Base-by-base conservation (phyloP, 495 filamentous ascomycete genomes). In the Xylaria grammica region DNA sequence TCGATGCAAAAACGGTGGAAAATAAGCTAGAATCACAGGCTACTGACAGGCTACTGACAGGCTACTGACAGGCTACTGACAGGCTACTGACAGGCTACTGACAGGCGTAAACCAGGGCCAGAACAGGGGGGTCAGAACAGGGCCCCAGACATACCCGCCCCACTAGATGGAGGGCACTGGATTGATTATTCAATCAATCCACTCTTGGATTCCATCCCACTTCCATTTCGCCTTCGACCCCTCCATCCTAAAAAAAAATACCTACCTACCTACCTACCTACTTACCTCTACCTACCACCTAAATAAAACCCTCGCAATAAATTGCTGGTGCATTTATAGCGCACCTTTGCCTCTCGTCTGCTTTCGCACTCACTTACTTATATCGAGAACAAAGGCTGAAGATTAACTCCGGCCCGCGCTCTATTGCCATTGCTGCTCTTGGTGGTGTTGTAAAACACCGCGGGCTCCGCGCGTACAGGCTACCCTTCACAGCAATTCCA, bases 241-340 rank as follows among this genome's bases (percentile, higher is more conserved):
- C 62, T 64, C 22, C 65, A 56, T 30, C 44, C 57, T 38, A 65
- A 56, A 50, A 70, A 70, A 29, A 55, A 49, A 40, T 53, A 59
- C 49, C 67, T 72, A 54, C 70, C 56, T 32, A 55, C 63, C 38
- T 63, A 30, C 36, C 51, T 49, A 36, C 56, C 49, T 42, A 34
- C 56, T 7, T 19, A 45, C 24, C n/a, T 7, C 17, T 17, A 45
- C 13, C 44, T 42, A 4, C 40, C 17, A 19, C 40, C 32, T 27
- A 22, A 46, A 17, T 22, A 62, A 60, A 42, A 54, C 26, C 58
- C 48, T 52, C 29, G 19, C 24, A 19, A 34, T 19, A 34, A 20
- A 20, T 44, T 30, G 54, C 15, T 45, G 26, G 54, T 36, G 38
- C 54, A 45, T 30, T 32, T 32, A 48, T 59, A 48, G 8, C 19